Percentiles rank a stretch among this genome's conserved stretches.
Evolutionary conservation across 2,329 filamentous ascomycete genomes (phyloP).

Genomic region (Trichoderma breve): DNA sequence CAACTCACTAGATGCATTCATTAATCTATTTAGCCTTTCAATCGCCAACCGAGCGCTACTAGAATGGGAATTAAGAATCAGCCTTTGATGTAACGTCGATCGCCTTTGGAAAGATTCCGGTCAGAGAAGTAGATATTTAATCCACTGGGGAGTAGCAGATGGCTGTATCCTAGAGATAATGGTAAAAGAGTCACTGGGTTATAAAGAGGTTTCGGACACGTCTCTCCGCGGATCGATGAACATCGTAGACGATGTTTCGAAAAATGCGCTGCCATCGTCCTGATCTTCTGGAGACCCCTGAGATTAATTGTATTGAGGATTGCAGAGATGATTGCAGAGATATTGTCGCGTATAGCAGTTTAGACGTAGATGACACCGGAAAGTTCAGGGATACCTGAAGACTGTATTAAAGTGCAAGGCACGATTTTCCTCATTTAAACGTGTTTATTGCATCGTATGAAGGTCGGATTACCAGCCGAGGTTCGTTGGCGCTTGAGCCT

Average conservation of each 20-base stretch:
- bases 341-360: neutral
- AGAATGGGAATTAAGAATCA: neutral
- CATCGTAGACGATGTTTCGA: neutral
- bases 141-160: neutral
- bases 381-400: neutral
- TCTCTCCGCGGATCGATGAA: neutral
- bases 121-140: neutral
- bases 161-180: neutral
- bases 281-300: neutral
- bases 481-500: neutral
- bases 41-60: neutral
- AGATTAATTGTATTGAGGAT: neutral
- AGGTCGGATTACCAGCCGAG: neutral
- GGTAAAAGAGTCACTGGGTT: neutral
- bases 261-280: neutral
- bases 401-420: neutral
- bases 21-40: neutral
- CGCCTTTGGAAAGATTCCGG: neutral
- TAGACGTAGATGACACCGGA: neutral
- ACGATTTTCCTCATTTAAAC: neutral
- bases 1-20: neutral
- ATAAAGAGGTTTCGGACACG: neutral
- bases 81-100: neutral
- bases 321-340: neutral
- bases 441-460: neutral